Evolutionary conservation across 345 rosid species (phyloP), one percentile per base, ranked within the genome.

Genomic region (Conringia planisiliqua): DNA sequence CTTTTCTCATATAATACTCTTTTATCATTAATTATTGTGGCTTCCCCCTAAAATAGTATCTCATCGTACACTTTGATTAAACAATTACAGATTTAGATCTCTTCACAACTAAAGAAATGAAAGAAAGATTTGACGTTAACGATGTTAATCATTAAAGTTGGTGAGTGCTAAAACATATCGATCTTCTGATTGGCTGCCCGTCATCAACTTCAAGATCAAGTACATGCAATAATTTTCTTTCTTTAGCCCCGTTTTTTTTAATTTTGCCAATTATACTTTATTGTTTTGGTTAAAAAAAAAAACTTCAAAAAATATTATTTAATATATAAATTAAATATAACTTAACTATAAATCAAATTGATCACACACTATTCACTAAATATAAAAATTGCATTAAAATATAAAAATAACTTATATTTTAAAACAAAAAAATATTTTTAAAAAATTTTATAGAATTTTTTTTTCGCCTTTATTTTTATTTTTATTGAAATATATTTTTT

Each of bases 51-150:
- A 56, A 55, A 56, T 29, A 17, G 18, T 30, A 56, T 56, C 20
- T 2, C 40, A 32, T 9, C 22, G 39, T 29, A 56, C 61, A 57
- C 20, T 36, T 60, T 6, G 48, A 22, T 22, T 29, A 16, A 17
- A 27, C 42, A 7, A 26, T 63, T 42, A 16, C 14, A 47, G 57
- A 65, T 46, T 46, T 47, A 30, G 44, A 48, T 66, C 69, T 64
- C 52, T 14, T 30, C 16, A 13, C 12, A 44, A 20, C 14, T 64
- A 46, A 64, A 10, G 18, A 57, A 33, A 20, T 18, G 58, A 73
- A 59, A 74, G 51, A 67, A 61, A 67, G 79, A 40, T 59, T 75
- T 67, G 73, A 75, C 73, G 68, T 59, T 63, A 58, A 59, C 35
- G 46, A 61, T 51, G 57, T n/a, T 52, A 61, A 76, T 69, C 33